These are phyloP conservation scores for Apiotrichum domesticum DNA, from an alignment of 1,284 basidiomycete species.

Conservation along the genomic window DNA sequence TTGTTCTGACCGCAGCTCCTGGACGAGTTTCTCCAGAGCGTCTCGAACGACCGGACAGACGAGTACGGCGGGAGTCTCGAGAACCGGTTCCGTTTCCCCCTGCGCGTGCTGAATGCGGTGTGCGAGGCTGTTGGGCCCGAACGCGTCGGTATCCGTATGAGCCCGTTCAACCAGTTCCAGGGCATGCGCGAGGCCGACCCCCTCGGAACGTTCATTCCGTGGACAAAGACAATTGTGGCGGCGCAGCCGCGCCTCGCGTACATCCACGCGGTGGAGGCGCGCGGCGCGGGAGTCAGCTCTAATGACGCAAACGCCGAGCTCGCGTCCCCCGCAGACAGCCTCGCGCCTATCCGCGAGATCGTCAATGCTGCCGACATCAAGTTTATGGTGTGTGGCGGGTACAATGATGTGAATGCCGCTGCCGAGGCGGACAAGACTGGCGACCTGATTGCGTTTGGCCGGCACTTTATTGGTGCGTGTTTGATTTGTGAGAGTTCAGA, in stretches of 20 bases:
- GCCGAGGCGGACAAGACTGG: conserved; percentile 37
- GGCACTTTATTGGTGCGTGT: conserved; percentile 49
- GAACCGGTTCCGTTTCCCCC: conserved; percentile 53
- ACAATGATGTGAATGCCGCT: conserved; percentile 28
- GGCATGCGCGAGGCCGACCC: conserved; percentile 49
- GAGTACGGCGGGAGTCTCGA: conserved; percentile 57
- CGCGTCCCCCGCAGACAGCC: conserved; percentile 14
- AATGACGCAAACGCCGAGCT: neutral
- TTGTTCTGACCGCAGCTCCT: conserved; percentile 20
- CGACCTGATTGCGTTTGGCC: conserved; percentile 52
- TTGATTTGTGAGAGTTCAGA: too few species aligned
- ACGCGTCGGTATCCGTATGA: conserved; percentile 53
- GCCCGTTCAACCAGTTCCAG: conserved; percentile 54
- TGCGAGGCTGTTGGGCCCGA: conserved; percentile 52
- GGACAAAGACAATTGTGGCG: conserved; percentile 29
- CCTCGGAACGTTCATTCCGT: conserved; percentile 38
- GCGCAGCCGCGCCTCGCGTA: conserved; percentile 55
- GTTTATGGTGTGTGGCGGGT: conserved; percentile 54
- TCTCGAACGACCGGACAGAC: conserved; percentile 55
- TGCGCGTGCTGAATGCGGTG: conserved; percentile 53
- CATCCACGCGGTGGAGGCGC: conserved; percentile 55
- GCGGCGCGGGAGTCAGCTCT: conserved; percentile 20
- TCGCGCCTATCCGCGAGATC: conserved; percentile 3
- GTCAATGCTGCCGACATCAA: neutral
- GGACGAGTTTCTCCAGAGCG: conserved; percentile 56